Percentiles rank a stretch among this genome's conserved stretches.
These are phyloP conservation scores for Corylus heterophylla DNA, from an alignment of 306 rosid genomes.

Conservation along the genomic window DNA sequence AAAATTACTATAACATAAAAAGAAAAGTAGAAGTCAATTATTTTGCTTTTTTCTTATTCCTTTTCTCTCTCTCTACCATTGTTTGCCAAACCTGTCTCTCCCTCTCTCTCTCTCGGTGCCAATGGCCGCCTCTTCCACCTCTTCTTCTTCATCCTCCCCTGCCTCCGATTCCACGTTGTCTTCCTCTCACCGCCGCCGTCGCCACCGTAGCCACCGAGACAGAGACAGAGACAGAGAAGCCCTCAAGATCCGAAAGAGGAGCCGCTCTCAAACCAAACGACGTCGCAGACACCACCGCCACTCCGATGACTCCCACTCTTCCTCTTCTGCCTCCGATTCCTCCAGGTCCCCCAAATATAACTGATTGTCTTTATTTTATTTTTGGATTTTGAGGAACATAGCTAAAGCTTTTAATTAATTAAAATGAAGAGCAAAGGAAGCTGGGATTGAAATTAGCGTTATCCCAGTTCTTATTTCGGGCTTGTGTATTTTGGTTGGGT, in stretches of 20 bases:
- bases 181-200: slow-evolving; percentile 53
- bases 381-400: background rate
- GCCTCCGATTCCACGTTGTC: slow-evolving; percentile 35
- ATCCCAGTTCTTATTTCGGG: background rate
- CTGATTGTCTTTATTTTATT: too few relatives aligned
- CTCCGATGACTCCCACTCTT: slow-evolving; percentile 56
- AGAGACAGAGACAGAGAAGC: slow-evolving; percentile 59
- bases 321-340: slow-evolving; percentile 50
- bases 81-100: too few relatives aligned
- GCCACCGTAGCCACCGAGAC: slow-evolving; percentile 43
- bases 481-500: background rate
- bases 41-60: too few relatives aligned
- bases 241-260: slow-evolving; percentile 68
- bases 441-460: background rate
- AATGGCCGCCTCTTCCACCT: slow-evolving; percentile 78
- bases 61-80: too few relatives aligned
- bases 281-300: slow-evolving; percentile 69
- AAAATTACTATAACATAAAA: too few relatives aligned
- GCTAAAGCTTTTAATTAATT: background rate
- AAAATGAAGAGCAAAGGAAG: background rate
- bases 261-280: slow-evolving; percentile 67
- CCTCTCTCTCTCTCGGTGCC: background rate
- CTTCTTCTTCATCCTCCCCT: slow-evolving; percentile 25
- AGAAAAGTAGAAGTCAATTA: too few relatives aligned
- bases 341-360: slow-evolving; percentile 41